Conservation (phyloP, 305 asterid species). For the Solanum chacoense region DNA sequence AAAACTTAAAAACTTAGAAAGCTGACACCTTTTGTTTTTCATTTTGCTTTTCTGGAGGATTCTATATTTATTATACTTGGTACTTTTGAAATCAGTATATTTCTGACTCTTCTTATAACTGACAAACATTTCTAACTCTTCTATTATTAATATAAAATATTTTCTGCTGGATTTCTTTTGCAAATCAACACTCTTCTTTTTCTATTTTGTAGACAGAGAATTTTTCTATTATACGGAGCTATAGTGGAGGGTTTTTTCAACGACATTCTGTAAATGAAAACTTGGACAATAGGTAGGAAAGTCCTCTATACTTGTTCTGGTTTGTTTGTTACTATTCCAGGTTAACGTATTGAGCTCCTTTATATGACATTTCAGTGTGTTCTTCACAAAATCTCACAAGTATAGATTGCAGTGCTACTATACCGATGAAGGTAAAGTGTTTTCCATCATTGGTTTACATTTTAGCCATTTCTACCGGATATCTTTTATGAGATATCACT, state of each 20-base stretch:
- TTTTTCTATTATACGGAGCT: constrained; percentile 49
- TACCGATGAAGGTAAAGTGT: constrained; percentile 41
- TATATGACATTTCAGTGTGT: constrained; percentile 27
- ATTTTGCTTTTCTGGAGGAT: background rate
- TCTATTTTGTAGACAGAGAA: constrained; percentile 39
- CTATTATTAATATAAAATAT: background rate
- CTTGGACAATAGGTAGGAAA: constrained; percentile 36
- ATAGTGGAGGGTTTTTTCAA: constrained; percentile 48
- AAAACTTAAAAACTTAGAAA: background rate
- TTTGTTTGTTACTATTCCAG: background rate
- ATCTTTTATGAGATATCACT: background rate
- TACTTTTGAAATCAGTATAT: background rate
- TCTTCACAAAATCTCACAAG: constrained; percentile 63
- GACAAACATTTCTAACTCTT: background rate
- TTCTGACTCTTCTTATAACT: background rate
- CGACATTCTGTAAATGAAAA: constrained; percentile 43
- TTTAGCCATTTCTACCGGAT: background rate
- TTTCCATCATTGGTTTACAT: background rate
- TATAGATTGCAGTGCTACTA: constrained; percentile 71
- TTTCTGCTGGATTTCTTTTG: background rate
- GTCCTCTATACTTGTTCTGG: background rate
- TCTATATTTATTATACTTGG: background rate
- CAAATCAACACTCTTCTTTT: constrained; percentile 3
- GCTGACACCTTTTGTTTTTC: background rate
- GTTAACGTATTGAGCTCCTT: background rate